A percentile compares a stretch with the other conserved stretches of the same genome.
These are phyloP conservation scores for Heterobasidion occidentale DNA, from an alignment of 1,284 basidiomycete species.

Conservation along the genomic window DNA sequence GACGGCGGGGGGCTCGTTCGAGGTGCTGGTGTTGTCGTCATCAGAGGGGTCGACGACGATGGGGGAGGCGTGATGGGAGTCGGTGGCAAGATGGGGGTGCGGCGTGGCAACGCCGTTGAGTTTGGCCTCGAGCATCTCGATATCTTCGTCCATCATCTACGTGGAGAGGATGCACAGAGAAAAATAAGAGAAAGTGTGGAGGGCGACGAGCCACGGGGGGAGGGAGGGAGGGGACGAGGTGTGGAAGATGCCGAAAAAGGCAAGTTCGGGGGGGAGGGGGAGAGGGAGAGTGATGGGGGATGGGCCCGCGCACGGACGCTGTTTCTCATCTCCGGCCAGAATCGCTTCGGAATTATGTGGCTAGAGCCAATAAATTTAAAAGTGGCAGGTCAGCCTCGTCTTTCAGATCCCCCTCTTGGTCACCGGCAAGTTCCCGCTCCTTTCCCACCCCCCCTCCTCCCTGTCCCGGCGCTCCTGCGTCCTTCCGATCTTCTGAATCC, in stretches of 20 bases:
- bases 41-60: constrained; percentile 15
- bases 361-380: neutral
- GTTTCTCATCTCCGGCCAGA: neutral
- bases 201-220: neutral
- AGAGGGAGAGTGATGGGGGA: constrained; percentile 10
- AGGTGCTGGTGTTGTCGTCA: neutral
- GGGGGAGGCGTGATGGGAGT: constrained; percentile 19
- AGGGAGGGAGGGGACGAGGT: constrained; percentile 1
- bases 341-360: neutral
- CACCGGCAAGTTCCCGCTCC: neutral
- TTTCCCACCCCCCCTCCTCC: neutral
- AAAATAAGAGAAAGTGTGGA: neutral
- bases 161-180: neutral
- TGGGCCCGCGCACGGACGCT: neutral
- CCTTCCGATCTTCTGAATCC: too few species aligned
- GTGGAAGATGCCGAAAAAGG: constrained; percentile 6
- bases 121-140: constrained; percentile 10
- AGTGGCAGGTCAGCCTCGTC: neutral
- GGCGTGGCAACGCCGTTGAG: constrained; percentile 9
- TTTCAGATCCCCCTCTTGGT: neutral
- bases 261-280: constrained; percentile 7
- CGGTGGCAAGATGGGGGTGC: constrained; percentile 15
- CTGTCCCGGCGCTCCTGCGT: too few species aligned
- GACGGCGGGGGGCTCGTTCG: neutral
- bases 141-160: constrained; percentile 9